Base-by-base conservation (phyloP, 2,329 filamentous ascomycete species). In the Xylaria sp. region DNA sequence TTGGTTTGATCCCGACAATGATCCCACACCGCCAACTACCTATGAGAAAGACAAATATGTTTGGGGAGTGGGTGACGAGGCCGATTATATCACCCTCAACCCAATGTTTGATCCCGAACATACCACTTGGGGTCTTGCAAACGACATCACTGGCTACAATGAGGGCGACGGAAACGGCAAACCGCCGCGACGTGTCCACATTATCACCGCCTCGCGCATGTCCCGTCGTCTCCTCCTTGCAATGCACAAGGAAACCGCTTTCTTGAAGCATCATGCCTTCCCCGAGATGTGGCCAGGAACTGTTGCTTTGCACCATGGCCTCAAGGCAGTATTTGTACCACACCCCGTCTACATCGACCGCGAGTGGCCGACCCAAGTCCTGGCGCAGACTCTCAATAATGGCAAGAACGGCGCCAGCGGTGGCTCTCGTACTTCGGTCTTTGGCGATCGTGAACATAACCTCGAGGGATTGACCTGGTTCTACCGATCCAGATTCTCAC, bases 221-320 rank as follows among this genome's bases (percentile, higher is more conserved):
- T 96, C 92, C 13, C 90, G 90, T 58, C 89, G 89, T 56, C 88
- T 98, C 57, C 86, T 98, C 15, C 84, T 90, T 70, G 91, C 91
- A 20, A 98, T 98, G 95, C 95, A 98, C 83, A 88, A 90, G 64
- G 94, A 97, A 83, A 97, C 94, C 3, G 89, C 90, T 36, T 88
- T 93, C 75, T 91, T 91, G 77, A 94, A 94, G 75, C 92, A 97
- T 80, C 92, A 93, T 72, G 97, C 96, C 83, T 97, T 97, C 79
- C 93, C 94, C 0, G 95, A 98, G 81, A 98, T 98, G 94, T 98
- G 94, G 94, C 93, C 94, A 0, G 91, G 91, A 0, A 96, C 92
- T 0, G 90, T 93, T 0, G 93, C 94, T 1, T 86, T 98, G 10
- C 94, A 98, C 69, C 94, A 98, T 79, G 73, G 73, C 36, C 67